These are phyloP conservation scores for Talaromyces funiculosus DNA, from an alignment of 2,329 filamentous ascomycete genomes.

Conservation along the genomic window DNA sequence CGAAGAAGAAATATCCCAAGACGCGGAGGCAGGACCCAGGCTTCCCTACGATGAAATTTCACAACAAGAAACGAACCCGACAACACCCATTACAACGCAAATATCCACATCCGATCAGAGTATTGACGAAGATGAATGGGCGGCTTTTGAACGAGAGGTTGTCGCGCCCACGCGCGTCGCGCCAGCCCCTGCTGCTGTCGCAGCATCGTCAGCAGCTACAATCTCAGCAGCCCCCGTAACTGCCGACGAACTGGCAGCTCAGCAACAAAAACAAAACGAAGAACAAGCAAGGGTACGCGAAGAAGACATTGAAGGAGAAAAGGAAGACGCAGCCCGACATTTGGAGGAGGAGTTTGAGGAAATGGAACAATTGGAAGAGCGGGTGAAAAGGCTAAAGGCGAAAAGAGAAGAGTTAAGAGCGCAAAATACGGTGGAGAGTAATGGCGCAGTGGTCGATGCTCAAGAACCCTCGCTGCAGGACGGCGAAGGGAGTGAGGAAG, in stretches of 20 bases:
- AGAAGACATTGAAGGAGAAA: slow-evolving; percentile 59
- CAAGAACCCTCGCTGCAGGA: slow-evolving; percentile 17
- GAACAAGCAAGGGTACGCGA: slow-evolving; percentile 41
- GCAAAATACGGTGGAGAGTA: slow-evolving; percentile 26
- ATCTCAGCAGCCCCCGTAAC: slow-evolving; percentile 66
- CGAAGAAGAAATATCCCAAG: slow-evolving; percentile 22
- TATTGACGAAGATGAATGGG: slow-evolving; percentile 76
- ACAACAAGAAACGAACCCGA: slow-evolving; percentile 6
- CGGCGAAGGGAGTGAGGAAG: slow-evolving; percentile 35
- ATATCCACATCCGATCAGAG: slow-evolving; percentile 16
- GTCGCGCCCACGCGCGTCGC: slow-evolving; percentile 42
- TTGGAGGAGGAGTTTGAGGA: slow-evolving; percentile 75
- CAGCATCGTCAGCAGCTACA: slow-evolving; percentile 45
- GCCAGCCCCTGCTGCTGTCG: slow-evolving; percentile 27
- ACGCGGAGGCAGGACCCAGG: slow-evolving; percentile 23
- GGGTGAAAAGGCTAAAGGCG: slow-evolving; percentile 63
- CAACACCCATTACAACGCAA: slow-evolving; percentile 1
- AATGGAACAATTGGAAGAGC: slow-evolving; percentile 71
- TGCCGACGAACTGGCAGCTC: slow-evolving; percentile 56
- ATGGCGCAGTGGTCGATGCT: not conserved
- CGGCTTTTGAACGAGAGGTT: slow-evolving; percentile 80
- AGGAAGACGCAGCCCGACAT: slow-evolving; percentile 67
- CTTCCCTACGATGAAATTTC: slow-evolving; percentile 12
- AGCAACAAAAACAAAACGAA: slow-evolving; percentile 45
- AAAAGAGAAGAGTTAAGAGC: slow-evolving; percentile 62